Evolutionary conservation across 305 asterid genomes (phyloP), one percentile per base, ranked within the genome.

Genomic region (Euphrasia arctica): DNA sequence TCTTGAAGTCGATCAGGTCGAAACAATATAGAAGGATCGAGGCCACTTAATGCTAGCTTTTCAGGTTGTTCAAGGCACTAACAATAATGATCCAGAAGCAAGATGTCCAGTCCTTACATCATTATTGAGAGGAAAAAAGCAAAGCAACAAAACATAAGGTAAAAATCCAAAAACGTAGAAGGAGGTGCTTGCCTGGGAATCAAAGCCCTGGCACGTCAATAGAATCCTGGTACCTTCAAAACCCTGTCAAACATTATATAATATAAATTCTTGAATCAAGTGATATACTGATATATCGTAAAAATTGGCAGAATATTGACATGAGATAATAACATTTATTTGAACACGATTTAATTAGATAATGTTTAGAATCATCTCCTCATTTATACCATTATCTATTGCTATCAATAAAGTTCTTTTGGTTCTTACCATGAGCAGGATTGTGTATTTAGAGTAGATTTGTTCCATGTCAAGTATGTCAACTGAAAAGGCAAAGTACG

Each of bases 1-100:
- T 85, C 97, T 79, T 89, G 97, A 63, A 89, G 81, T 43, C 97
- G 95, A 75, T 87, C 97, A 71, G 79, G 81, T 59, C 88, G 85
- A 64, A 80, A 73, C 80, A 89, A 74, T 73, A 66, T 74, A 64
- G 78, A 74, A 76, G 95, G 86, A 78, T 85, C 88, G 52, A 89
- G 95, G 67, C 97, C 97, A 72, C 95, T 87, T 45, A 89, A 74
- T 43, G 84, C 94, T 64, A 89, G 81, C 77, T 89, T 89, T 75
- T 85, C 91, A 75, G 97, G 90, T 76, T 80, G 83, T 79, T 81
- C 93, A 66, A 83, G 82, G 72, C 86, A 79, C 97, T 89, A 60
- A 75, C 39, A 63, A 54, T 32, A 63, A 63, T 45, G 65, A 58
- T 29, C 50, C 55, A 61, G 13, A 34, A 58, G 70, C 34, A 10